Evolutionary conservation across 306 rosid species (phyloP).

Genomic region (Arachis hypogaea): DNA sequence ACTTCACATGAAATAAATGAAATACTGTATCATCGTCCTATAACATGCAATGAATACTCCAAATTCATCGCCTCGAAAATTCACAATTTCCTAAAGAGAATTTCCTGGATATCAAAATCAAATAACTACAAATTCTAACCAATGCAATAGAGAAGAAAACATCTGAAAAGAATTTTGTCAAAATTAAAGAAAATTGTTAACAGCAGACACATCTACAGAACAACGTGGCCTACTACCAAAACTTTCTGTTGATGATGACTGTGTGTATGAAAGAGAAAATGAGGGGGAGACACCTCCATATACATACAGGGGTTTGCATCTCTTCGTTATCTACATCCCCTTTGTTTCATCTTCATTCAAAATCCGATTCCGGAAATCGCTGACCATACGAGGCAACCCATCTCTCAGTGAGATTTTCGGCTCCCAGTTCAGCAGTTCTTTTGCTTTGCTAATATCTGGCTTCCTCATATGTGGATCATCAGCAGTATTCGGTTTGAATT

Average conservation of each 20-base stretch:
- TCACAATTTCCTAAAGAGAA: background rate
- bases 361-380: constrained; percentile 92
- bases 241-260: constrained; percentile 38
- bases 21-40: background rate
- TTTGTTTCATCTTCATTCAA: constrained; percentile 96
- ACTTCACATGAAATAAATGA: background rate
- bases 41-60: background rate
- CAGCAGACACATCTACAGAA: constrained; percentile 41
- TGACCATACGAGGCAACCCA: constrained; percentile 98
- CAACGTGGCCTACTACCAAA: constrained; percentile 39
- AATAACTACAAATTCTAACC: constrained; percentile 37
- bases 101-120: constrained; percentile 15
- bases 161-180: constrained; percentile 39
- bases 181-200: constrained; percentile 42
- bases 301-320: constrained; percentile 43
- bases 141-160: constrained; percentile 34
- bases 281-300: constrained; percentile 47
- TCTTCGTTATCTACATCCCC: constrained; percentile 51
- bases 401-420: constrained; percentile 83
- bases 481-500: constrained; percentile 88
- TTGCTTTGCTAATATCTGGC: constrained; percentile 95
- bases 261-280: constrained; percentile 28
- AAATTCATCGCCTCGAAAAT: background rate
- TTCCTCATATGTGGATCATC: constrained; percentile 99
- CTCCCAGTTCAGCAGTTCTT: constrained; percentile 92